These are phyloP conservation scores for Niebla homalea DNA, from an alignment of 495 filamentous ascomycete genomes.

Conservation along the genomic window DNA sequence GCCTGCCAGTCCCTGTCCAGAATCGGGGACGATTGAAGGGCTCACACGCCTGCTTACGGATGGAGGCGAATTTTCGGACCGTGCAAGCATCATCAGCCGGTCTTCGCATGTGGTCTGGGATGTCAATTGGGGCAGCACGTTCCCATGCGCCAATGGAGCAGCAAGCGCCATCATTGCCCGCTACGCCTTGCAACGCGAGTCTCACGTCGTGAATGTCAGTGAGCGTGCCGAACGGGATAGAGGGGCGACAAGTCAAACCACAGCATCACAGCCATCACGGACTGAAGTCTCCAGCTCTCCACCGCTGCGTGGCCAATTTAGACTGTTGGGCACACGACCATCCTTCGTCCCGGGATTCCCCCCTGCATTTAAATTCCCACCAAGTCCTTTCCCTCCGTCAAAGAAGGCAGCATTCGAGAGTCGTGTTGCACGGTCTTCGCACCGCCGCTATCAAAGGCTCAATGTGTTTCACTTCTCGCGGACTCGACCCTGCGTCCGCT, in stretches of 20 bases:
- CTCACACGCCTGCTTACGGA: constrained; percentile 2
- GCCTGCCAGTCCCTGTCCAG: constrained; percentile 5
- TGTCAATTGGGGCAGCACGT: constrained; percentile 13
- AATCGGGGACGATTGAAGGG: constrained; percentile 1
- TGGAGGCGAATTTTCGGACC: constrained; percentile 2
- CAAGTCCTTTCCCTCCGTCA: too few species aligned
- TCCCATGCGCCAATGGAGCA: constrained; percentile 12
- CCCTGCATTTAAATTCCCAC: too few species aligned
- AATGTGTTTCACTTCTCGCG: too few species aligned
- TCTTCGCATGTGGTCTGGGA: constrained; percentile 8
- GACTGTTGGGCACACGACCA: too few species aligned
- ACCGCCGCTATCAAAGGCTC: constrained; percentile 2
- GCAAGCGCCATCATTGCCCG: constrained; percentile 10
- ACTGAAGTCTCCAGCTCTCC: neutral
- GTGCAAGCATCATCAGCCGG: constrained; percentile 2
- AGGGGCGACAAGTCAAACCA: neutral
- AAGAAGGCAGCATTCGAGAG: too few species aligned
- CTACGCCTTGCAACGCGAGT: too few species aligned
- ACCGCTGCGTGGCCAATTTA: too few species aligned
- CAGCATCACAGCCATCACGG: neutral
- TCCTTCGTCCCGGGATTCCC: too few species aligned
- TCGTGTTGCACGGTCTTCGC: too few species aligned
- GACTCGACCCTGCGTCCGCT: too few species aligned
- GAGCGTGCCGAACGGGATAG: neutral
- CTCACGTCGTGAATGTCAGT: too few species aligned